phyloP scores from a whole-genome alignment of 2,329 filamentous ascomycete species.

The Sclerotinia sclerotiorum region DNA sequence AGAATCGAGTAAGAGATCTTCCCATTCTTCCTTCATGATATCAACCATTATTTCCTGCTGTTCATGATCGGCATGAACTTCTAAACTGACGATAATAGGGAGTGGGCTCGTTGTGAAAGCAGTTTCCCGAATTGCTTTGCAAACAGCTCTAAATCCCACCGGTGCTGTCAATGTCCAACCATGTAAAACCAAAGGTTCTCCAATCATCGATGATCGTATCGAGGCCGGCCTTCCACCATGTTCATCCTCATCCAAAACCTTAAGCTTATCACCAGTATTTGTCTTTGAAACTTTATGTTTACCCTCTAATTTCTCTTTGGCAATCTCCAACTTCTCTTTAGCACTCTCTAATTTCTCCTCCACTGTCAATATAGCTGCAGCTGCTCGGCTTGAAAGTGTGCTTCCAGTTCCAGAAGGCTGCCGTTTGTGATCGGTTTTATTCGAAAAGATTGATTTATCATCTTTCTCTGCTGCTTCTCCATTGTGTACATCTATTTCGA shows the following conservation, averaged over 20 bases:
- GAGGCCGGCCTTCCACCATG: constrained; percentile 37
- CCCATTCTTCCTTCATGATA: constrained; percentile 91
- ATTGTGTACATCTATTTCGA: constrained; percentile 96
- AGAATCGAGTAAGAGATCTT: constrained; percentile 66
- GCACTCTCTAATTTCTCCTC: constrained; percentile 34
- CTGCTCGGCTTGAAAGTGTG: constrained; percentile 40
- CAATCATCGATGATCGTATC: constrained; percentile 33
- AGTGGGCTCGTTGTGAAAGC: constrained; percentile 75
- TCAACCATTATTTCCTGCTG: constrained; percentile 92
- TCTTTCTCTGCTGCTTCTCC: constrained; percentile 51
- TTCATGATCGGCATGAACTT: constrained; percentile 78
- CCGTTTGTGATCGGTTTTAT: constrained; percentile 49
- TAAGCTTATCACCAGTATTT: constrained; percentile 26
- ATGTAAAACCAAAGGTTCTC: constrained; percentile 80
- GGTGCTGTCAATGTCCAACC: constrained; percentile 83
- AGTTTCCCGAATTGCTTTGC: constrained; percentile 72
- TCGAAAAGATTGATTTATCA: constrained; percentile 38
- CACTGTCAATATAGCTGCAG: constrained; percentile 26
- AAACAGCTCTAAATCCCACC: constrained; percentile 86
- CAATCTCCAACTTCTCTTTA: constrained; percentile 33
- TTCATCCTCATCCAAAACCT: constrained; percentile 25
- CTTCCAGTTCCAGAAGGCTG: constrained; percentile 34
- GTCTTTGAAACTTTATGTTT: constrained; percentile 32
- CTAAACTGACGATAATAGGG: constrained; percentile 87
- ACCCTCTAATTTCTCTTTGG: constrained; percentile 32